Percentiles rank a stretch among this genome's conserved stretches.
These are phyloP conservation scores for Dysphania ambrosioides DNA, from an alignment of 148 eudicot species.

Conservation along the genomic window DNA sequence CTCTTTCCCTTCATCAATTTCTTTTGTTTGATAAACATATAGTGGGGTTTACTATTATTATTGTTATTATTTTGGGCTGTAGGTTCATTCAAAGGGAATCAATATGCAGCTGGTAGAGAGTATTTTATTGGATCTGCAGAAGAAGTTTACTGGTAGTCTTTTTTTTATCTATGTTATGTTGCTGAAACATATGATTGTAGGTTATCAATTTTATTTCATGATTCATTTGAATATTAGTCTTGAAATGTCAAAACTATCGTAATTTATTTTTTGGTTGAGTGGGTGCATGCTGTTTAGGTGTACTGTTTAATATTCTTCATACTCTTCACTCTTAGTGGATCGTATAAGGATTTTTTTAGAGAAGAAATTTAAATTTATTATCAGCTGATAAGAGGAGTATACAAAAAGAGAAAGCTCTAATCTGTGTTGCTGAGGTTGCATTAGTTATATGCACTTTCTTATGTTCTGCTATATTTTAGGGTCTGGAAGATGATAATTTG, in stretches of 20 bases:
- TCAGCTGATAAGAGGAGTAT: background rate
- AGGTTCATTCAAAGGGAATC: slow-evolving; percentile 93
- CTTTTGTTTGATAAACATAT: background rate
- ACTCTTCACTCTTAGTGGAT: background rate
- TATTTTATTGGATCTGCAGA: slow-evolving; percentile 48
- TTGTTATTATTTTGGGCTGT: slow-evolving; percentile 23
- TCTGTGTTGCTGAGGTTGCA: background rate
- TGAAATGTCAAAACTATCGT: background rate
- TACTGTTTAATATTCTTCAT: no score
- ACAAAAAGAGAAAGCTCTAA: background rate
- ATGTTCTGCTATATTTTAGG: background rate
- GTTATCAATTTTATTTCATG: background rate
- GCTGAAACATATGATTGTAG: background rate
- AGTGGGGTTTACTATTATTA: background rate
- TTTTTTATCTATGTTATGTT: background rate
- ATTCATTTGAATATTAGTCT: background rate
- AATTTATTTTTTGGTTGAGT: background rate
- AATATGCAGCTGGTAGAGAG: slow-evolving; percentile 60
- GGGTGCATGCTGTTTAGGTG: background rate
- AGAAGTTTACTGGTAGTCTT: slow-evolving; percentile 59
- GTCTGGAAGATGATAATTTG: background rate
- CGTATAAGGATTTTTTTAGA: no score
- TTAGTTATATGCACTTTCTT: background rate
- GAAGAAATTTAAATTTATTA: no score
- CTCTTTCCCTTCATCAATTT: background rate